Evolutionary conservation across 208 protist genomes (phyloP).

Genomic region (Plasmodiophora brassicae): DNA sequence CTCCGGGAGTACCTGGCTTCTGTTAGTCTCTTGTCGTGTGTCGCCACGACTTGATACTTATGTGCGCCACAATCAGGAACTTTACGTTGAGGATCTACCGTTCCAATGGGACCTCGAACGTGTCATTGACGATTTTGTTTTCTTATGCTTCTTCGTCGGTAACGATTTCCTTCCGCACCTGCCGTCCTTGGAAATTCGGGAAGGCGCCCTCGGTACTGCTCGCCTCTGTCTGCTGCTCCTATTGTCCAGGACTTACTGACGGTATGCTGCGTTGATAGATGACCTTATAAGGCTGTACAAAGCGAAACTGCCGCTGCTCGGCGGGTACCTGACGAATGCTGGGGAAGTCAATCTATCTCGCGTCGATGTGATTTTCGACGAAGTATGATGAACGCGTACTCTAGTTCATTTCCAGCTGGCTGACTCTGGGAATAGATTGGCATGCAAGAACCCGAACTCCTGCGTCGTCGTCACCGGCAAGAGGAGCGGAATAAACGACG

Average conservation of each 20-base stretch:
- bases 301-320: constrained; percentile 65
- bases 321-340: constrained; percentile 63
- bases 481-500: background rate
- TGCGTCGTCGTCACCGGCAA: background rate
- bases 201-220: constrained; percentile 73
- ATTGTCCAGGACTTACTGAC: no score
- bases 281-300: constrained; percentile 67
- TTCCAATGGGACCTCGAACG: constrained; percentile 50
- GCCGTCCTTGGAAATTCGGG: constrained; percentile 84
- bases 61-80: no score
- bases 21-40: background rate
- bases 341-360: constrained; percentile 36
- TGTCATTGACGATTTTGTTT: constrained; percentile 55
- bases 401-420: no score
- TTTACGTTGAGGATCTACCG: background rate
- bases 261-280: background rate
- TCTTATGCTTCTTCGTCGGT: constrained; percentile 83
- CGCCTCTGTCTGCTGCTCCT: background rate
- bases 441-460: background rate
- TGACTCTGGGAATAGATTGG: background rate
- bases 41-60: background rate
- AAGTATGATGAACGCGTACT: background rate
- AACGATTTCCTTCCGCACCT: constrained; percentile 97
- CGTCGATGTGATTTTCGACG: constrained; percentile 4
- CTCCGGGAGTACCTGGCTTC: constrained; percentile 84